Evolutionary conservation across 164 flowering plant genomes (phyloP), one percentile per base, ranked within the genome.

Genomic region (Vitis cinerea): DNA sequence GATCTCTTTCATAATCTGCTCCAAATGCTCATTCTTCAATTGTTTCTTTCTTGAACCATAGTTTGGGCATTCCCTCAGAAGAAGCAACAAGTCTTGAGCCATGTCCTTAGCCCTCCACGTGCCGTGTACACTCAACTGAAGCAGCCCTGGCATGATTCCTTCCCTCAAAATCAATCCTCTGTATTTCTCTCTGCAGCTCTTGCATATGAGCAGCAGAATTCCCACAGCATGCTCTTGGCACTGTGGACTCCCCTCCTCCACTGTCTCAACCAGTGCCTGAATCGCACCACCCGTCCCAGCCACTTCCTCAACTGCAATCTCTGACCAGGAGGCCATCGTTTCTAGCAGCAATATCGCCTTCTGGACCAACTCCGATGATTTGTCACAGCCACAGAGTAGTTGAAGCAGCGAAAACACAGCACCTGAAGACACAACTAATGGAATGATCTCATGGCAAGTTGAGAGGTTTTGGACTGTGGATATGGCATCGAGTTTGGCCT

Each of bases 111-210:
- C 87, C 63, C 83, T 79, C 79, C 77, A 11, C 0, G 86, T 83
- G 10, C 92, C 94, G 60, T 86, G 85, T 7, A 82, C 82, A 29
- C 84, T 83, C 76, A 90, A 37, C 81, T 85, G 87, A 17, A 90
- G 81, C 71, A 90, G 71, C 53, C 88, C 94, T 0, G 92, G 87
- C 71, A 86, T 78, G 3, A 72, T 86, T 9, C 92, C 94, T 78
- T 83, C 90, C 70, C 68, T 76, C 66, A 88, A 54, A 17, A 90
- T 85, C 70, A 71, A 10, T 58, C 77, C 90, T 67, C 91, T 77
- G 69, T 83, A 84, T 53, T 54, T 82, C 8, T 84, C 87, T 48
- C 86, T 80, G 64, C 84, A 67, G 63, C 83, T 84, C 68, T 66
- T 56, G 76, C 87, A 83, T 61, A 88, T 70, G 2, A 55, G 23